phyloP scores from a whole-genome alignment of 2,329 filamentous ascomycete species.

The Furcasterigmium furcatum region DNA sequence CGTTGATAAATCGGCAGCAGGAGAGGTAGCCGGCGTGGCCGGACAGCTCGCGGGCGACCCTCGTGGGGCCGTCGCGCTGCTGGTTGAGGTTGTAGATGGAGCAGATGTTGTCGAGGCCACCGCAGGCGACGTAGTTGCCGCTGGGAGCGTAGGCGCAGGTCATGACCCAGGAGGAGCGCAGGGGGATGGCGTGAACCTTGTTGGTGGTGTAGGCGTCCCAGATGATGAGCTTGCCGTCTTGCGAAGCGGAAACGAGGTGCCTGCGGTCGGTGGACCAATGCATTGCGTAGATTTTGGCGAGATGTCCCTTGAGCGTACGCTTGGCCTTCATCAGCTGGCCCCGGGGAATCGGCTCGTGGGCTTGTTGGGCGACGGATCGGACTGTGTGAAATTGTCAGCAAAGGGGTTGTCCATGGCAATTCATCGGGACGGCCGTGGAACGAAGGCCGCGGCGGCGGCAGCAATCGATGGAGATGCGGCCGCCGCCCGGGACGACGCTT shows the following conservation, averaged over 20 bases:
- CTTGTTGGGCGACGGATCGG: conserved; percentile 85
- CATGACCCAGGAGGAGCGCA: conserved; percentile 99
- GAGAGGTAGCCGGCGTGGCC: conserved; percentile 96
- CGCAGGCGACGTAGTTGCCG: conserved; percentile 97
- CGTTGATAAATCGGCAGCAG: conserved; percentile 98
- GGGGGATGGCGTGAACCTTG: conserved; percentile 97
- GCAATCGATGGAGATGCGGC: no score
- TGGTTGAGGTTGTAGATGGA: conserved; percentile 99
- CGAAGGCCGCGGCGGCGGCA: no score
- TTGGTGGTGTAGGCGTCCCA: conserved; percentile 99
- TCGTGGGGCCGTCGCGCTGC: conserved; percentile 89
- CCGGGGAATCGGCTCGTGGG: conserved; percentile 87
- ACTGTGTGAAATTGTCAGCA: conserved; percentile 51
- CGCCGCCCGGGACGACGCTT: neutral
- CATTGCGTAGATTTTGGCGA: conserved; percentile 99
- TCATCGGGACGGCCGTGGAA: conserved; percentile 6
- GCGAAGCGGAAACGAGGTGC: conserved; percentile 95
- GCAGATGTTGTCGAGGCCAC: conserved; percentile 98
- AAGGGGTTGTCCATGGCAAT: neutral
- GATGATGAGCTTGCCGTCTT: conserved; percentile 99
- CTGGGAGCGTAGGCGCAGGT: conserved; percentile 98
- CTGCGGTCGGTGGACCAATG: conserved; percentile 99
- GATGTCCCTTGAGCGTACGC: conserved; percentile 92
- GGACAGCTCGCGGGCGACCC: conserved; percentile 91
- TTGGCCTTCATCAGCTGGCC: conserved; percentile 96